A percentile compares a stretch with the other conserved stretches of the same genome.
Evolutionary conservation across 306 rosid genomes (phyloP).

Genomic region (Pterocarpus macrocarpus): DNA sequence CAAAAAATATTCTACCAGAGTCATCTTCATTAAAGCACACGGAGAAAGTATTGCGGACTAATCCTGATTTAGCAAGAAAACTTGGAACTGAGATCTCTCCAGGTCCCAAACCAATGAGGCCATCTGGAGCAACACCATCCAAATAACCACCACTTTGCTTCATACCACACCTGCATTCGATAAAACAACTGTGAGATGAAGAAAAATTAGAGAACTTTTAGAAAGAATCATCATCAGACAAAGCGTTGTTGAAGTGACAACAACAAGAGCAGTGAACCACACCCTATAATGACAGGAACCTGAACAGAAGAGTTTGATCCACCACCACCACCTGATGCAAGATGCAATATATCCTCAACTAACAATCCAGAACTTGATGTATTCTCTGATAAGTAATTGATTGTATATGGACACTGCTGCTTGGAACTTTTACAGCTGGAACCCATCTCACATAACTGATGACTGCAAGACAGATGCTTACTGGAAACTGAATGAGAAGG

Average conservation of each 20-base stretch:
- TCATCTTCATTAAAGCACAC: conserved; percentile 75
- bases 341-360: conserved; percentile 85
- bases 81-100: conserved; percentile 89
- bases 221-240: conserved; percentile 17
- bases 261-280: conserved; percentile 36
- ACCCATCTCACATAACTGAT: conserved; percentile 73
- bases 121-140: conserved; percentile 95
- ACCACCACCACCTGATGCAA: conserved; percentile 61
- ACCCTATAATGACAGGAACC: conserved; percentile 90
- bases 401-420: conserved; percentile 77
- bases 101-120: conserved; percentile 88
- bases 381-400: conserved; percentile 72
- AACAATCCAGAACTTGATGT: conserved; percentile 93
- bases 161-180: conserved; percentile 90
- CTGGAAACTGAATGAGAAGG: conserved; percentile 81
- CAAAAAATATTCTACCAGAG: conserved; percentile 90
- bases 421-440: conserved; percentile 72
- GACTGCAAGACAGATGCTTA: conserved; percentile 80
- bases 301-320: conserved; percentile 66
- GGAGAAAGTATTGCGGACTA: conserved; percentile 75
- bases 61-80: conserved; percentile 81
- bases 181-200: conserved; percentile 37
- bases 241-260: conserved; percentile 5
- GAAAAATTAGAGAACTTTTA: background rate
- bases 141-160: conserved; percentile 92